Evolutionary conservation across 768 basidiomycete species (phyloP), one percentile per base, ranked within the genome.

Genomic region (Coprinopsis sp.): DNA sequence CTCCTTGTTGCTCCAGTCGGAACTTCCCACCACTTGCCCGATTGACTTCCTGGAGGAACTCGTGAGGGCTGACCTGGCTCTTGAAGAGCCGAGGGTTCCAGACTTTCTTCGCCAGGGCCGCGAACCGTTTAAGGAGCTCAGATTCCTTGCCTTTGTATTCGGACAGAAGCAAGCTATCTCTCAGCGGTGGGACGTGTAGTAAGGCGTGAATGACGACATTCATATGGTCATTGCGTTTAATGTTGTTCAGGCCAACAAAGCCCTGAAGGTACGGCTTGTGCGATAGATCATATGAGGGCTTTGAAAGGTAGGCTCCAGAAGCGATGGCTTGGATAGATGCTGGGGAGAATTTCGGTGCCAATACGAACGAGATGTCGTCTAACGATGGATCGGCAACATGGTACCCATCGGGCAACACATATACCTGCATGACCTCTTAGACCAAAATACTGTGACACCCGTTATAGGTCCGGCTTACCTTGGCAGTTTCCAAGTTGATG

Each of bases 11-110:
- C 58, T 95, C 94, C 54, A 97, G 74, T 51, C 90, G 83, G 69
- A 94, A 98, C 68, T 91, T 92, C 13, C 91, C 93, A 37, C 70
- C 77, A 58, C 91, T 94, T 39, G 87, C 85, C 53, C 91, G 77
- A 55, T 87, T 85, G 46, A 98, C 94, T 67, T 98, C 96, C 66
- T 99, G 96, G 46, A 99, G 68, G 63, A 98, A 93, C 63, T 99
- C 96, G 63, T 99, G 96, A n/a, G 96, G 96, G 55, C 86, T 90
- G 56, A 97, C 93, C 75, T 99, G 96, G 50, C 88, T 86, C 66
- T 99, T 99, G 80, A 99, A 99, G 46, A 95, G 68, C 41, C 84
- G 74, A 7, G 94, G 91, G 66, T 96, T 98, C 96, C 96, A 99
- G 30, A 97, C 60, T 66, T 98, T 93, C 65, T 91, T 91, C 2